Percentiles rank a stretch among this genome's conserved stretches.
Evolutionary conservation across 805 yeast species (phyloP).

Genomic region (Candida mattraensis): DNA sequence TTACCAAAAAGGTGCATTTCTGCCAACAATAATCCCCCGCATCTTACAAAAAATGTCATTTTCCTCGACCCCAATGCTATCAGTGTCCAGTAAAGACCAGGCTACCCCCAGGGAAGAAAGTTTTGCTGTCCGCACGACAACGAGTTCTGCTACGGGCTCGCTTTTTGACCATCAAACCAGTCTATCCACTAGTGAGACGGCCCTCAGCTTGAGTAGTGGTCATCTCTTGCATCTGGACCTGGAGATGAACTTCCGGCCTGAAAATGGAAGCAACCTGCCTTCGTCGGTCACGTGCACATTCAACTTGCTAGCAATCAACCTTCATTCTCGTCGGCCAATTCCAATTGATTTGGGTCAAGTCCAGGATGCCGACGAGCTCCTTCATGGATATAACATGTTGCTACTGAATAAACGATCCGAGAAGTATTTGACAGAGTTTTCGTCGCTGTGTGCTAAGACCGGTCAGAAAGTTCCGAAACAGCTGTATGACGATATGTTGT

Average conservation of each 20-base stretch:
- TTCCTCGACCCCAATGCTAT: slow-evolving; percentile 9
- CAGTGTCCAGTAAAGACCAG: no score
- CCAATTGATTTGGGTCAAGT: slow-evolving; percentile 42
- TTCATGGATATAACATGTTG: background rate
- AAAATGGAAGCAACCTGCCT: slow-evolving; percentile 13
- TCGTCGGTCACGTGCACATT: slow-evolving; percentile 4
- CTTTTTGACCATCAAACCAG: no score
- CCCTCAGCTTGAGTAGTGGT: no score
- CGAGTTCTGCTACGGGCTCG: no score
- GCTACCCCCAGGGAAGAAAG: no score
- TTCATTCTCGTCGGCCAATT: slow-evolving; percentile 23
- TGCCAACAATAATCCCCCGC: slow-evolving; percentile 8
- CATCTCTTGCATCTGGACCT: slow-evolving; percentile 13
- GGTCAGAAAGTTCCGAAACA: slow-evolving; percentile 7
- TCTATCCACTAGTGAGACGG: no score
- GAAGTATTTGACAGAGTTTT: slow-evolving; percentile 3
- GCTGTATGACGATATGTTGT: slow-evolving; percentile 29
- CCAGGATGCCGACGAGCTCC: slow-evolving; percentile 22
- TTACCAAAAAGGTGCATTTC: background rate
- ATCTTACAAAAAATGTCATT: slow-evolving; percentile 4
- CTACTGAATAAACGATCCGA: slow-evolving; percentile 10
- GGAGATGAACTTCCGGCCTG: slow-evolving; percentile 4
- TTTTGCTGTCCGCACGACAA: no score
- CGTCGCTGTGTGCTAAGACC: slow-evolving; percentile 2
- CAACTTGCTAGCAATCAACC: slow-evolving; percentile 10